Evolutionary conservation across 306 rosid genomes (phyloP).

Genomic region (Cicer bijugum): DNA sequence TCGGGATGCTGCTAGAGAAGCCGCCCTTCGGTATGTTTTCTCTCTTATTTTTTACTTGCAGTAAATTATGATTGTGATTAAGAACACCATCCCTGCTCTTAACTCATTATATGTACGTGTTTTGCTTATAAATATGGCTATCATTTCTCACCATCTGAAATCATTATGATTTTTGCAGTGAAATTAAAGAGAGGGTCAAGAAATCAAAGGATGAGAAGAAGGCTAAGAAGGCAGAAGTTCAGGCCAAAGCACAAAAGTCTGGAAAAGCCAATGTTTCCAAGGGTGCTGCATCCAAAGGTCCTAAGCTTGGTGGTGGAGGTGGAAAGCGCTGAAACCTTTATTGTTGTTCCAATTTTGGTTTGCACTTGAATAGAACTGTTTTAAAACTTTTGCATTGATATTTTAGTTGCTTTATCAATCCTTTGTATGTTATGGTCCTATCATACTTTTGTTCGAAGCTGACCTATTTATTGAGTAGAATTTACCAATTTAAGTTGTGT

Average conservation of each 20-base stretch:
- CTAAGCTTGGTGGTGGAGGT: constrained; percentile 89
- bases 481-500: constrained; percentile 7
- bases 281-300: constrained; percentile 80
- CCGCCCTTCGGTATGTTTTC: constrained; percentile 43
- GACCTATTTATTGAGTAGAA: neutral
- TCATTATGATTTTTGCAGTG: constrained; percentile 49
- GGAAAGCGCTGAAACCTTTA: constrained; percentile 68
- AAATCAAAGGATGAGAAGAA: constrained; percentile 89
- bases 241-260: constrained; percentile 60
- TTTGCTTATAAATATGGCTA: neutral
- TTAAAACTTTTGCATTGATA: constrained; percentile 43
- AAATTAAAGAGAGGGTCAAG: constrained; percentile 84
- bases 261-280: constrained; percentile 61
- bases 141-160: neutral
- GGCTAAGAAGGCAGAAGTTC: constrained; percentile 81
- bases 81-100: neutral
- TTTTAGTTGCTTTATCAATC: constrained; percentile 27
- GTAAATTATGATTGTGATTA: neutral
- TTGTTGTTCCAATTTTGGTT: constrained; percentile 37
- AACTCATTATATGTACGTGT: too few relatives aligned
- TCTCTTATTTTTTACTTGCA: neutral
- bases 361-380: constrained; percentile 34
- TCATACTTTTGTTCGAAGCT: constrained; percentile 36
- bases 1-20: constrained; percentile 45
- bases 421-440: constrained; percentile 27